Base-by-base conservation (phyloP, 23 red algal species). In the Gracilariopsis chorda region DNA sequence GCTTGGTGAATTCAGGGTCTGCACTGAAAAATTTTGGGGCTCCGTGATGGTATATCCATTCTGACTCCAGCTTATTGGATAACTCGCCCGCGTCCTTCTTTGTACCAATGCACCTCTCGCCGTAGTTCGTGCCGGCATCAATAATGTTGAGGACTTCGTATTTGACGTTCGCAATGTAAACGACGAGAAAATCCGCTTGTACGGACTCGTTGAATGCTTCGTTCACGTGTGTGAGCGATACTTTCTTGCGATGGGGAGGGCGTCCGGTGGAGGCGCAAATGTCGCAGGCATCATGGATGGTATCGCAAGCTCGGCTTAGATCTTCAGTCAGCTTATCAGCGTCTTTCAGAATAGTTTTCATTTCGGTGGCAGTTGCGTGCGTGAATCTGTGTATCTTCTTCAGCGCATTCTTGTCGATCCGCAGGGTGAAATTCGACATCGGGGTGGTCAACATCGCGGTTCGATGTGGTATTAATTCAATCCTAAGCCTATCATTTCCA, bases 381-480 rank as follows among this genome's bases (percentile, higher is more conserved):
- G 81, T 68, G 81, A 68, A 86, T 45, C 81, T 14, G 40, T 86
- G 81, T 11, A 69, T 59, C 60, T 86, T 86, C 40, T 86, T 86
- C 39, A 69, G 27, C 10, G 59, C 45, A 28, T 68, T 86, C 60
- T 62, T 46, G 14, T 68, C 48, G 13, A 37, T 33, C 9, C 56
- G 32, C 13, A 17, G 56, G 11, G 23, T 27, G 55, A 48, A 29
- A 20, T 7, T 42, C 11, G n/a, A n/a, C n/a, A n/a, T n/a, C n/a
- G n/a, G n/a, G n/a, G n/a, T n/a, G n/a, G n/a, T n/a, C n/a, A n/a
- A n/a, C n/a, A n/a, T 82, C 32, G 47, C 56, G 4, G 16, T 10
- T 4, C 19, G n/a, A 59, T 82, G 77, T 41, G 59, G 60, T 0
- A 69, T 72, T 23, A 69, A 47, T 25, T 48, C 39, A 19, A 86